A percentile compares a stretch with the other conserved stretches of the same genome.
These are phyloP conservation scores for Cutaneotrichosporon sp. DNA, from an alignment of 1,284 basidiomycete species.

Conservation along the genomic window DNA sequence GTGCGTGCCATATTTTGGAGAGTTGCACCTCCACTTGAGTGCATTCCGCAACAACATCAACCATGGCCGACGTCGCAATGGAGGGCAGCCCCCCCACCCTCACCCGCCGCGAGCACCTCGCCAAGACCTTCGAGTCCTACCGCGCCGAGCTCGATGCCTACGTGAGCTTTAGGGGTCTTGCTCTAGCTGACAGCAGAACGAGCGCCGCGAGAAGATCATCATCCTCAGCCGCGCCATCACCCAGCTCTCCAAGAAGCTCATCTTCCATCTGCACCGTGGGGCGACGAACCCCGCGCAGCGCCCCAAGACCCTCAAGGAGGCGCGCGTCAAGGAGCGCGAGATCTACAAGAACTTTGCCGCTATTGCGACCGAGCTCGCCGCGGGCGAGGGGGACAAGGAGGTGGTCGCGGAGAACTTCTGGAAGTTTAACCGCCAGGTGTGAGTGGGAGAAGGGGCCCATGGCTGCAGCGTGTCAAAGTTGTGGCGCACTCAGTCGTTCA, in stretches of 20 bases:
- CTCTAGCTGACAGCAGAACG: conserved; percentile 42
- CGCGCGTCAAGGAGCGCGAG: conserved; percentile 68
- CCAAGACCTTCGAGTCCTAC: conserved; percentile 46
- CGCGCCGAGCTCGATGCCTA: conserved; percentile 47
- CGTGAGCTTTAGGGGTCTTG: too few species aligned
- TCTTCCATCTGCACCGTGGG: conserved; percentile 87
- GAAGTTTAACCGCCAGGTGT: conserved; percentile 75
- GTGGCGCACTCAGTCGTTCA: too few species aligned
- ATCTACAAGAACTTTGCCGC: conserved; percentile 67
- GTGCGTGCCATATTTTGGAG: conserved; percentile 10
- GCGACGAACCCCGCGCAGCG: conserved; percentile 50
- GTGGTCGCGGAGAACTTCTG: conserved; percentile 62
- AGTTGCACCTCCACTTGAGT: conserved; percentile 6
- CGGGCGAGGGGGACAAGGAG: conserved; percentile 53
- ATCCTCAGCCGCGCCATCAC: conserved; percentile 73
- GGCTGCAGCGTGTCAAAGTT: too few species aligned
- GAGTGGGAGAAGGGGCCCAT: conserved; percentile 51
- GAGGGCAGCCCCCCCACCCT: conserved; percentile 13
- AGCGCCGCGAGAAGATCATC: conserved; percentile 52
- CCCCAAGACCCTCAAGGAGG: conserved; percentile 56
- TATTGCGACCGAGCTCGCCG: conserved; percentile 64
- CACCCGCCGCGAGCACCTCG: conserved; percentile 39
- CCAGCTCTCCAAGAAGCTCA: conserved; percentile 88
- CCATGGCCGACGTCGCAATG: conserved; percentile 33
- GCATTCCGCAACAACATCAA: conserved; percentile 1